phyloP scores from a whole-genome alignment of 2,329 filamentous ascomycete genomes.

The Aspergillus sp. region DNA sequence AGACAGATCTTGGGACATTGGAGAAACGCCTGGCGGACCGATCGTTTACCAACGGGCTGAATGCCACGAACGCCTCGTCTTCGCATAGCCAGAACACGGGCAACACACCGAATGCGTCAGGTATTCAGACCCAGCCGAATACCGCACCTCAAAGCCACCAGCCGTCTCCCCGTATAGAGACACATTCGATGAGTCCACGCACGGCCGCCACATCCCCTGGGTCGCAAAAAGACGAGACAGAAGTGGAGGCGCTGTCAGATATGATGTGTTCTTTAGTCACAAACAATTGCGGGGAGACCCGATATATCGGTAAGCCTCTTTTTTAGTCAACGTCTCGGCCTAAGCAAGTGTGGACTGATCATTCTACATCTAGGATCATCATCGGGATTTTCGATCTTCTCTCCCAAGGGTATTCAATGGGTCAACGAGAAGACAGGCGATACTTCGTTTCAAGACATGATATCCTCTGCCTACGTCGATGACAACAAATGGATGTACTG shows the following conservation, averaged over 20 bases:
- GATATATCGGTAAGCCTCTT: constrained; percentile 76
- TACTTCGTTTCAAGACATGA: constrained; percentile 88
- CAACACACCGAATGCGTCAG: constrained; percentile 15
- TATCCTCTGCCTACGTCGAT: constrained; percentile 80
- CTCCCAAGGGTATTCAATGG: constrained; percentile 96
- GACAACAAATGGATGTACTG: constrained; percentile 95
- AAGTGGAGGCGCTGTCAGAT: constrained; percentile 84
- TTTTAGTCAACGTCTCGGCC: neutral
- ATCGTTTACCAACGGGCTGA: constrained; percentile 27
- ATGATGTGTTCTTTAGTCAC: constrained; percentile 99
- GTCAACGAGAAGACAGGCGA: constrained; percentile 98
- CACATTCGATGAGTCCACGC: constrained; percentile 41
- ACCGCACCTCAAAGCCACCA: constrained; percentile 31
- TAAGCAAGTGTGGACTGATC: constrained; percentile 1
- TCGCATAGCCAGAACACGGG: constrained; percentile 27
- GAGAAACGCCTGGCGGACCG: constrained; percentile 65
- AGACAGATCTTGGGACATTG: constrained; percentile 78
- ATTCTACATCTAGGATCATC: constrained; percentile 62
- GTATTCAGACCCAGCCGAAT: neutral
- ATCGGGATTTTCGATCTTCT: constrained; percentile 97
- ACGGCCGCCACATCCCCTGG: constrained; percentile 48
- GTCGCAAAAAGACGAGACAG: constrained; percentile 52
- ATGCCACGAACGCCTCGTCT: constrained; percentile 16
- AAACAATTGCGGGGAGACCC: constrained; percentile 86
- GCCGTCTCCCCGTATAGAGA: constrained; percentile 42